phyloP scores from a whole-genome alignment of 1,284 basidiomycete species.

The Hypsizygus ulmarius region DNA sequence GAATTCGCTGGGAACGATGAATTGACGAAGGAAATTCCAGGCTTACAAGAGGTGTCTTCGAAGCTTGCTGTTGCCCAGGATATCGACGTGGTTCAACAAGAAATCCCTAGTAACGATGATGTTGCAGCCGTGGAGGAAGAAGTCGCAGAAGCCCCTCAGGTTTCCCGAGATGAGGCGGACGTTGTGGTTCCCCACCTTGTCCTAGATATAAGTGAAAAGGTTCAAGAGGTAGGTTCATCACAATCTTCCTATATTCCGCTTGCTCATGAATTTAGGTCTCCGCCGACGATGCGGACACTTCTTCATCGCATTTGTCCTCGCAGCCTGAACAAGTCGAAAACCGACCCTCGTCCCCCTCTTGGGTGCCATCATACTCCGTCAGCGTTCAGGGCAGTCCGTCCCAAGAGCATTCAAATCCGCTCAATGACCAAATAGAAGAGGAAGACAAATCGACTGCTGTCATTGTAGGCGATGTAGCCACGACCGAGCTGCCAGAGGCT shows the following conservation, averaged over 20 bases:
- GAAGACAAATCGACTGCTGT: not conserved
- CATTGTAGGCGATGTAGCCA: not conserved
- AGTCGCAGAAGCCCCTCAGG: not conserved
- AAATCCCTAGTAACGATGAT: not conserved
- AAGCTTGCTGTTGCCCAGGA: not conserved
- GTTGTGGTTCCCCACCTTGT: slow-evolving; percentile 11
- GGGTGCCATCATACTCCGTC: slow-evolving; percentile 31
- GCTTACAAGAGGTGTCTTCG: not conserved
- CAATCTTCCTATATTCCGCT: not conserved
- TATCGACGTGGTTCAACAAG: not conserved
- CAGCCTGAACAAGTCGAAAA: slow-evolving; percentile 6
- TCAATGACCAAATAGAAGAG: slow-evolving; percentile 8
- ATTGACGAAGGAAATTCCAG: not conserved
- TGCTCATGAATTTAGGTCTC: not conserved
- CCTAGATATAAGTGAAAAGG: slow-evolving; percentile 10
- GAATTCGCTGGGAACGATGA: slow-evolving; percentile 16
- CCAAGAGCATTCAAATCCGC: slow-evolving; percentile 12
- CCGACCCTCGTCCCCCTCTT: slow-evolving; percentile 19
- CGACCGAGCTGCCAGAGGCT: not conserved
- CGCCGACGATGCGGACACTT: slow-evolving; percentile 1
- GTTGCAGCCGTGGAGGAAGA: not conserved
- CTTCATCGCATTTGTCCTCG: slow-evolving; percentile 2
- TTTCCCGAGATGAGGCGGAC: not conserved
- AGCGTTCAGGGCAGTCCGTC: slow-evolving; percentile 30
- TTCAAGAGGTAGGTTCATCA: slow-evolving; percentile 2